Evolutionary conservation across 441 rosid species (phyloP).

Genomic region (Gossypium davidsonii): DNA sequence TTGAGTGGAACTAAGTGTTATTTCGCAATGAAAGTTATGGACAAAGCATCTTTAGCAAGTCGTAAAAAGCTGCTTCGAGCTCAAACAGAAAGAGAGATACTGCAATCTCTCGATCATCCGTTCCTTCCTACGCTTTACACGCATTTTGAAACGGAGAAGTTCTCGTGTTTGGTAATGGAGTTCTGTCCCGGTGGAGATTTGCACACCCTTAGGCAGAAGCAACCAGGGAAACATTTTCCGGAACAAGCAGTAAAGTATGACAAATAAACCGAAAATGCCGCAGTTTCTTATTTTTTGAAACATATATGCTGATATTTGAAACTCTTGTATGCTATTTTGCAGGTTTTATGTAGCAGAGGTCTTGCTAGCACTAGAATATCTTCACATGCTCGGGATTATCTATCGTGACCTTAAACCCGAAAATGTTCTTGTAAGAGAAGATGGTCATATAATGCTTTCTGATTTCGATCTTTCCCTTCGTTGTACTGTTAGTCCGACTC

Average conservation of each 20-base stretch:
- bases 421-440: neutral
- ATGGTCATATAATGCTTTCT: neutral
- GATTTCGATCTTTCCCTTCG: constrained; percentile 1
- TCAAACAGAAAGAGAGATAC: constrained; percentile 89
- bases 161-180: constrained; percentile 90
- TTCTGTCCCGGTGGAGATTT: constrained; percentile 92
- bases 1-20: constrained; percentile 80
- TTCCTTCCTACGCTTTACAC: constrained; percentile 52
- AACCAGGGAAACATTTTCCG: constrained; percentile 75
- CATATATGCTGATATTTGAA: neutral
- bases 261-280: neutral
- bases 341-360: neutral
- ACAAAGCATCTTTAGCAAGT: constrained; percentile 58
- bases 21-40: constrained; percentile 97
- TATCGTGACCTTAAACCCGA: neutral
- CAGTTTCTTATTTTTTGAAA: neutral
- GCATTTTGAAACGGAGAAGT: constrained; percentile 88
- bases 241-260: constrained; percentile 94
- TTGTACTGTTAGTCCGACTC: neutral
- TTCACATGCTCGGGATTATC: neutral
- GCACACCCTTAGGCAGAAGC: constrained; percentile 89
- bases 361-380: neutral
- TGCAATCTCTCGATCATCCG: constrained; percentile 60
- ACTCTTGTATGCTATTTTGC: neutral
- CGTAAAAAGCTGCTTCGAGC: constrained; percentile 50